Percentiles rank a stretch among this genome's conserved stretches.
Conservation (phyloP, 23 red algal genomes). For the Pyropia haitanensis region DNA sequence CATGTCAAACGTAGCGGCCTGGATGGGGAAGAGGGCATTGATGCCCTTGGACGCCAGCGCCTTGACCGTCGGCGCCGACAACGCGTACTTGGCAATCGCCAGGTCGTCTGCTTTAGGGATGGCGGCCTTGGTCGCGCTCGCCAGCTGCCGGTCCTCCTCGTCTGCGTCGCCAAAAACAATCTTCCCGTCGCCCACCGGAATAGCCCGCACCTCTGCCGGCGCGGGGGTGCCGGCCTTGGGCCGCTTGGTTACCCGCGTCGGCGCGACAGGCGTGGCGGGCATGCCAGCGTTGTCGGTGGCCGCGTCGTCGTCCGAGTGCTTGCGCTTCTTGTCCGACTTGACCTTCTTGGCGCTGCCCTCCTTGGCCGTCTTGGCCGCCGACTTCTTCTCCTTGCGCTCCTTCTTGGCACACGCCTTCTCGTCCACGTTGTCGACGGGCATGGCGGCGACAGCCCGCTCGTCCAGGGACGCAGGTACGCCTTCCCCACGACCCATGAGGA, state of each 20-base stretch:
- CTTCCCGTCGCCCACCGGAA: neutral
- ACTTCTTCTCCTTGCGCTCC: constrained; percentile 6
- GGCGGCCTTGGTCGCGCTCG: neutral
- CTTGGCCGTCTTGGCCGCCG: neutral
- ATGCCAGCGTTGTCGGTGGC: neutral
- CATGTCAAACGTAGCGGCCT: constrained; percentile 65
- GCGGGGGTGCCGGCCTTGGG: neutral
- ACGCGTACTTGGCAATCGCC: constrained; percentile 10
- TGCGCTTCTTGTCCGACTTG: constrained; percentile 11
- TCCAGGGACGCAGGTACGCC: no score
- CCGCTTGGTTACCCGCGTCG: neutral
- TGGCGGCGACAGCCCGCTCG: no score
- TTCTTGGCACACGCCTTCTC: neutral
- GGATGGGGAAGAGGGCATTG: constrained; percentile 61
- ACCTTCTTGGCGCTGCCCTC: constrained; percentile 16
- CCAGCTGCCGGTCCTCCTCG: constrained; percentile 29
- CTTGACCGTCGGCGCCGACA: constrained; percentile 26
- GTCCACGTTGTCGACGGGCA: neutral
- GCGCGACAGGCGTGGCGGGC: neutral
- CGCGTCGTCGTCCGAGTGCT: neutral
- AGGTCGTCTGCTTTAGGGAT: constrained; percentile 13
- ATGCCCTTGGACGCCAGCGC: constrained; percentile 39
- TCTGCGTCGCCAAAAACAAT: constrained; percentile 22
- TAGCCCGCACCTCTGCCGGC: neutral
- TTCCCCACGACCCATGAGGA: no score